phyloP scores from a whole-genome alignment of 805 yeast species.

The Pichia deserticola region DNA sequence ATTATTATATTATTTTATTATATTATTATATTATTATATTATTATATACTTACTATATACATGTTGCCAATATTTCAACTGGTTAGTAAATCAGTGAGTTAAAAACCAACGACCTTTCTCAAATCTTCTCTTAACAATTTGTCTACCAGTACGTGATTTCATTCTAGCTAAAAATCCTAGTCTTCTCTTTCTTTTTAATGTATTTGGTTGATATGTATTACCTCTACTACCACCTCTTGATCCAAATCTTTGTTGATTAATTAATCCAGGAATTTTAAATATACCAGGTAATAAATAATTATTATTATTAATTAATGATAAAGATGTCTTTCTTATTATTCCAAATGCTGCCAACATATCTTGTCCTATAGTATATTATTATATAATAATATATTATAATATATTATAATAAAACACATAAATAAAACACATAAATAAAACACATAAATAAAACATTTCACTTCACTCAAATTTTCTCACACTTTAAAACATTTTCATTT shows the following conservation, averaged over 20 bases:
- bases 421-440: too few species aligned
- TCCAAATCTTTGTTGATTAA: slow-evolving; percentile 24
- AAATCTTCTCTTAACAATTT: slow-evolving; percentile 66
- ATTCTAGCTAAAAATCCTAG: slow-evolving; percentile 85
- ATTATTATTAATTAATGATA: neutral
- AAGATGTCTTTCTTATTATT: too few species aligned
- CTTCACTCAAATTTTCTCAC: too few species aligned
- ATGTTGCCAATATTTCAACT: neutral
- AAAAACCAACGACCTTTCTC: slow-evolving; percentile 93
- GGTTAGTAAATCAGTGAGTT: slow-evolving; percentile 44
- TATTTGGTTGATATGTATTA: slow-evolving; percentile 90
- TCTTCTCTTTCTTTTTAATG: slow-evolving; percentile 81
- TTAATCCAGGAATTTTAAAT: slow-evolving; percentile 3
- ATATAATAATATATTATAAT: too few species aligned
- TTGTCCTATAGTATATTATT: too few species aligned
- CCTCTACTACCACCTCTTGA: slow-evolving; percentile 77
- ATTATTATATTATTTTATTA: too few species aligned
- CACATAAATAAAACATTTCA: too few species aligned
- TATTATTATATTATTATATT: too few species aligned
- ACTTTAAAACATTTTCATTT: too few species aligned
- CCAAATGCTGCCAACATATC: too few species aligned
- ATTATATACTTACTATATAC: too few species aligned
- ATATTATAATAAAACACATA: too few species aligned
- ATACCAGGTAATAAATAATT: slow-evolving; percentile 7
- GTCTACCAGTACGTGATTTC: slow-evolving; percentile 67